Evolutionary conservation across 495 filamentous ascomycete genomes (phyloP), one percentile per base, ranked within the genome.

Genomic region (Penicillium parvum): DNA sequence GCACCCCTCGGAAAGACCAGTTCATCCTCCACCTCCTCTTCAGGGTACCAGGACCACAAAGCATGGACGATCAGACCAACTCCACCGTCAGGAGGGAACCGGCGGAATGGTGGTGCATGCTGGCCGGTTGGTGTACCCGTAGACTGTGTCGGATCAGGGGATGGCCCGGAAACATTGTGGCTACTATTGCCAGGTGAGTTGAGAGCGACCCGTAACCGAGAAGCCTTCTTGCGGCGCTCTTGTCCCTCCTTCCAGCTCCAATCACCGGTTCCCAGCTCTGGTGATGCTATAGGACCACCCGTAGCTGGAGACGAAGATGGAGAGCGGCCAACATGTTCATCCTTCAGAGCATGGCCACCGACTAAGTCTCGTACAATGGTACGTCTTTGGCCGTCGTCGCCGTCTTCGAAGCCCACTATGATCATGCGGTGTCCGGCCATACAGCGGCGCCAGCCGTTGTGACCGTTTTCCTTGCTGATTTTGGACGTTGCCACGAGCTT

Each of bases 391-490:
- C 75, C 74, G 15, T 73, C 73, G 15, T 69, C 63, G 14, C 62
- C 58, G 43, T 88, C 82, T 42, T 82, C 67, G 53, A 86, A 95
- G 1, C 78, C 81, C 4, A 89, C 66, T n/a, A 92, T 65, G 0
- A 83, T 78, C 86, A 95, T 92, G 6, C 90, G 77, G 56, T 96
- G 90, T n/a, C 85, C 85, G 26, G 69, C 61, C 0, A 78, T 68
- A 55, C 90, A 96, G 17, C 86, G 75, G 7, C 89, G 75, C 89
- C 90, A 95, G 4, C 90, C 90, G 18, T 64, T 69, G 38, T 76
- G 71, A 0, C 89, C 88, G 49, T 94, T 86, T 46, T 90, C 86
- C 10, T 69, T 64, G 49, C 74, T 77, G 46, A 95, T 79, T 26
- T 73, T 77, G 20, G 77, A 74, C 0, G 65, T 72, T 7, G 69